Percentiles rank a stretch among this genome's conserved stretches.
phyloP scores from a whole-genome alignment of 75 land plant genomes.

The Ceratopteris richardii region DNA sequence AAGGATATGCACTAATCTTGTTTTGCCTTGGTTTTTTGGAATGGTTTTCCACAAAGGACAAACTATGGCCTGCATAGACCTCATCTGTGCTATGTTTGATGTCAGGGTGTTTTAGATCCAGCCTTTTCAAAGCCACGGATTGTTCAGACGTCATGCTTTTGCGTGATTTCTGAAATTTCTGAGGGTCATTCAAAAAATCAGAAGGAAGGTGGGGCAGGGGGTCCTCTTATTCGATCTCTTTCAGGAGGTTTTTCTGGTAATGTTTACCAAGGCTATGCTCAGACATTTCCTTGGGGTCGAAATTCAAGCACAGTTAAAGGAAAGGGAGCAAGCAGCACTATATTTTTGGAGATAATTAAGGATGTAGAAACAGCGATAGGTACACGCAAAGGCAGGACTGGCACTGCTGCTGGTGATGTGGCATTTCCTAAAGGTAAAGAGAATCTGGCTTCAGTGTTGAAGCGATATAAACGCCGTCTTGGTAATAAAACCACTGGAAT shows the following conservation, averaged over 20 bases:
- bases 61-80: too few species aligned
- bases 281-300: conserved; percentile 25
- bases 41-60: too few species aligned
- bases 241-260: not conserved
- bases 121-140: conserved; percentile 81
- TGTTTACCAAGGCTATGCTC: conserved; percentile 25
- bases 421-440: conserved; percentile 98
- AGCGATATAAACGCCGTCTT: conserved; percentile 84
- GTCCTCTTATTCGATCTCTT: not conserved
- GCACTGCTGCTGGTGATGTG: conserved; percentile 98
- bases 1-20: too few species aligned
- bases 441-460: conserved; percentile 89
- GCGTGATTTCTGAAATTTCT: conserved; percentile 38
- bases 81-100: too few species aligned
- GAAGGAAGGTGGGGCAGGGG: not conserved
- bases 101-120: conserved; percentile 77
- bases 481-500: conserved; percentile 46
- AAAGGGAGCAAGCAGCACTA: conserved; percentile 50
- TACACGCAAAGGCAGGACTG: conserved; percentile 79
- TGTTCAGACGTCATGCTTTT: conserved; percentile 51
- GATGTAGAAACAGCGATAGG: conserved; percentile 83
- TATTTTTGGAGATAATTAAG: conserved; percentile 68
- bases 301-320: conserved; percentile 35
- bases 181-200: conserved; percentile 23
- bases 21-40: too few species aligned